These are phyloP conservation scores for Theobroma cacao DNA, from an alignment of 345 rosid genomes.

Conservation along the genomic window DNA sequence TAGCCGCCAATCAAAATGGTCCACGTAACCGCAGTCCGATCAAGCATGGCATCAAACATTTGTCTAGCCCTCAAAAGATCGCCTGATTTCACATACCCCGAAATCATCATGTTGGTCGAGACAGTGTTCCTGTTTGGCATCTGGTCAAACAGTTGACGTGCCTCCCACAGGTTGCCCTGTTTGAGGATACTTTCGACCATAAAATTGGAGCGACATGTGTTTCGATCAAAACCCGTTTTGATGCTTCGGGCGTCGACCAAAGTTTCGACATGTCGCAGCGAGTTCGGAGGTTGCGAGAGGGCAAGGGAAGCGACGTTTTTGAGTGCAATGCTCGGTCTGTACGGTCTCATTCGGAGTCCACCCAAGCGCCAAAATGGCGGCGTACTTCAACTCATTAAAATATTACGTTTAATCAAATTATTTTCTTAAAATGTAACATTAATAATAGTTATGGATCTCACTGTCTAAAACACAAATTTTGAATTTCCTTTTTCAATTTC, in stretches of 20 bases:
- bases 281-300: constrained; percentile 9
- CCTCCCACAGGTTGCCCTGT: constrained; percentile 43
- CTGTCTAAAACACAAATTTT: no score
- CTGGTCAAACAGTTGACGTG: constrained; percentile 73
- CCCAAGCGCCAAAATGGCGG: neutral
- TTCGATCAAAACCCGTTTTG: constrained; percentile 74
- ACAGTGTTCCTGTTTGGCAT: constrained; percentile 70
- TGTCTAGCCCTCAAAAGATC: constrained; percentile 48
- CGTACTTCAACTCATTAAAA: no score
- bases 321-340: constrained; percentile 11
- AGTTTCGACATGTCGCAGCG: constrained; percentile 15
- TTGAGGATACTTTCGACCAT: constrained; percentile 28
- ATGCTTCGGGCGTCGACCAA: constrained; percentile 62
- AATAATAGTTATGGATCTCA: no score
- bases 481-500: no score
- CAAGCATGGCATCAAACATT: constrained; percentile 49
- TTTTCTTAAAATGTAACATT: no score
- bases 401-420: no score
- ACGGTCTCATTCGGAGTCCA: constrained; percentile 21
- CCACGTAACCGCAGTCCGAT: constrained; percentile 71
- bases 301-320: constrained; percentile 21
- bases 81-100: constrained; percentile 57
- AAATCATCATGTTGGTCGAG: constrained; percentile 62
- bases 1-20: constrained; percentile 85
- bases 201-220: constrained; percentile 62